Evolutionary conservation across 768 basidiomycete species (phyloP).

Genomic region (Russula griseocarnosa): DNA sequence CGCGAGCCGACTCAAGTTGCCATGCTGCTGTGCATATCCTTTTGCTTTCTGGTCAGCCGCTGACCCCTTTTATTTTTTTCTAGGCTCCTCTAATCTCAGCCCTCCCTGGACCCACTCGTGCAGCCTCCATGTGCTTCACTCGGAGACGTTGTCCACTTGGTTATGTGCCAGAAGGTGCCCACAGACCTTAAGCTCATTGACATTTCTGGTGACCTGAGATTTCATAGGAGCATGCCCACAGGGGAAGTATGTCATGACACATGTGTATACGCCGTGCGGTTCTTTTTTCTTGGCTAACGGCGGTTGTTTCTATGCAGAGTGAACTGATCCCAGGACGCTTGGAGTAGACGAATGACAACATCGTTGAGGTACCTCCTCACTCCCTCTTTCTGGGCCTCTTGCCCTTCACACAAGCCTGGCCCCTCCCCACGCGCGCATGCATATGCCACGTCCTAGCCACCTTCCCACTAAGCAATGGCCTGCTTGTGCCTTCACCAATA

Average conservation of each 20-base stretch:
- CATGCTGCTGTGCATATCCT: no score
- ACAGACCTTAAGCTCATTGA: constrained; percentile 68
- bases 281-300: no score
- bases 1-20: no score
- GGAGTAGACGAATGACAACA: constrained; percentile 35
- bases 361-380: constrained; percentile 24
- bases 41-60: no score
- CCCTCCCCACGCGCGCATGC: constrained; percentile 60
- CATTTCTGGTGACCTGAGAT: constrained; percentile 51
- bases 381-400: constrained; percentile 39
- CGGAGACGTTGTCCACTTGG: constrained; percentile 60
- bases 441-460: constrained; percentile 69
- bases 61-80: no score
- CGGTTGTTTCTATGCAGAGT: no score
- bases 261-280: no score
- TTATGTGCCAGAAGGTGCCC: constrained; percentile 64
- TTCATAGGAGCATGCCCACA: constrained; percentile 62
- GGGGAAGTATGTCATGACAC: no score
- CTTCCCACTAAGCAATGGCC: constrained; percentile 81
- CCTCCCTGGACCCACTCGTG: no score
- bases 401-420: constrained; percentile 51
- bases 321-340: constrained; percentile 28
- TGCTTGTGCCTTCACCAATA: constrained; percentile 47
- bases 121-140: no score
- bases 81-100: no score